Evolutionary conservation across 805 yeast species (phyloP).

Genomic region (Scheffersomyces stipitis): DNA sequence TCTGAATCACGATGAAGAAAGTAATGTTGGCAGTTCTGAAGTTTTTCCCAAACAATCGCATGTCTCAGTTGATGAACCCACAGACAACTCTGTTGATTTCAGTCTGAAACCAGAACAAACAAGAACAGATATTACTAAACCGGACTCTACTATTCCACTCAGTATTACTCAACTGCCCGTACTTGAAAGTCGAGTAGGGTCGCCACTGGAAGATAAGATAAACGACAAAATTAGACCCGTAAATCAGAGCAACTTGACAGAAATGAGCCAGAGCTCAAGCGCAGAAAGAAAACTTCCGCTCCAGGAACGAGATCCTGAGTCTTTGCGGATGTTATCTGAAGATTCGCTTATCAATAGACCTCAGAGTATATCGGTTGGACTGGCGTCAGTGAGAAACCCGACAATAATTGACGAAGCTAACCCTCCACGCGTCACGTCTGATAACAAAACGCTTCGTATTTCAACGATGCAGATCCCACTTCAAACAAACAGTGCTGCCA

Average conservation of each 20-base stretch:
- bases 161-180: not conserved
- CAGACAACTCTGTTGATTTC: too few species aligned
- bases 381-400: not conserved
- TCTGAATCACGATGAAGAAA: not conserved
- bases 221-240: too few species aligned
- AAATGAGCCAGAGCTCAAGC: not conserved
- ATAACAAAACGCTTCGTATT: slow-evolving; percentile 31
- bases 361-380: not conserved
- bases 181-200: not conserved
- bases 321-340: not conserved
- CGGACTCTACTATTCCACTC: not conserved
- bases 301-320: not conserved
- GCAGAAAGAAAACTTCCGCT: not conserved
- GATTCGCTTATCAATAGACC: not conserved
- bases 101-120: not conserved
- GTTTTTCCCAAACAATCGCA: too few species aligned
- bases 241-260: too few species aligned
- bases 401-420: slow-evolving; percentile 3
- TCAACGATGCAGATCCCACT: slow-evolving; percentile 22
- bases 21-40: not conserved
- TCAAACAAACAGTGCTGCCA: slow-evolving; percentile 26
- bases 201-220: not conserved
- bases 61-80: too few species aligned
- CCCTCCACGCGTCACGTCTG: slow-evolving; percentile 35
- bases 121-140: not conserved